These are phyloP conservation scores for Aspergillus sclerotioniger DNA, from an alignment of 495 filamentous ascomycete species.

Conservation along the genomic window DNA sequence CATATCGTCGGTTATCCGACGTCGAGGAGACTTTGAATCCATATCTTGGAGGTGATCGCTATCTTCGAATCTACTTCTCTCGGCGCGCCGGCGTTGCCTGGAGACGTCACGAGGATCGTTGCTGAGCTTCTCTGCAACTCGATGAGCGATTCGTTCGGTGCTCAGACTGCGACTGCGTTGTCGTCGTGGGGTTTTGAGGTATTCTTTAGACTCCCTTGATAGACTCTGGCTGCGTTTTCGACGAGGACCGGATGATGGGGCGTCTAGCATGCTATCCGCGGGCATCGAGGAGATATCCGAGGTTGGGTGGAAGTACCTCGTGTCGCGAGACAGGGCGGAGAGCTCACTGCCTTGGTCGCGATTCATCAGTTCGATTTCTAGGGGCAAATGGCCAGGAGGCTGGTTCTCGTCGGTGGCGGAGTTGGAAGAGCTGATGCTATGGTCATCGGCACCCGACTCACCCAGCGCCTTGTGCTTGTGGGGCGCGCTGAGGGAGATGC, in stretches of 20 bases:
- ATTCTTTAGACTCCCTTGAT: conserved; percentile 53
- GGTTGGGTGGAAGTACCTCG: conserved; percentile 55
- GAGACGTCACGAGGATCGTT: conserved; percentile 47
- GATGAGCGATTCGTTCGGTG: conserved; percentile 67
- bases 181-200: conserved; percentile 61
- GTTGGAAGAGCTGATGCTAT: conserved; percentile 61
- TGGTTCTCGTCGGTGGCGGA: conserved; percentile 77
- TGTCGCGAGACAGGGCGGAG: conserved; percentile 58
- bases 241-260: conserved; percentile 46
- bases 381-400: conserved; percentile 63
- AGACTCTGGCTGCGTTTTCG: conserved; percentile 59
- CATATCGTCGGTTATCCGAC: conserved; percentile 65
- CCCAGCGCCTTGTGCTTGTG: conserved; percentile 52
- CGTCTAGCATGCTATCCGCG: conserved; percentile 85
- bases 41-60: conserved; percentile 61
- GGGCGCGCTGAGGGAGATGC: conserved; percentile 58
- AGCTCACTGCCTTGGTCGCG: conserved; percentile 56
- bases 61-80: conserved; percentile 59
- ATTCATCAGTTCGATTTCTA: conserved; percentile 80
- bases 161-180: conserved; percentile 72
- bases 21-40: conserved; percentile 54
- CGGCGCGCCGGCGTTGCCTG: conserved; percentile 50
- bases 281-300: conserved; percentile 93
- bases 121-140: conserved; percentile 65
- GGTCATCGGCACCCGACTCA: conserved; percentile 50